phyloP scores from a whole-genome alignment of 163 green algal species.

The Volvox carteri region DNA sequence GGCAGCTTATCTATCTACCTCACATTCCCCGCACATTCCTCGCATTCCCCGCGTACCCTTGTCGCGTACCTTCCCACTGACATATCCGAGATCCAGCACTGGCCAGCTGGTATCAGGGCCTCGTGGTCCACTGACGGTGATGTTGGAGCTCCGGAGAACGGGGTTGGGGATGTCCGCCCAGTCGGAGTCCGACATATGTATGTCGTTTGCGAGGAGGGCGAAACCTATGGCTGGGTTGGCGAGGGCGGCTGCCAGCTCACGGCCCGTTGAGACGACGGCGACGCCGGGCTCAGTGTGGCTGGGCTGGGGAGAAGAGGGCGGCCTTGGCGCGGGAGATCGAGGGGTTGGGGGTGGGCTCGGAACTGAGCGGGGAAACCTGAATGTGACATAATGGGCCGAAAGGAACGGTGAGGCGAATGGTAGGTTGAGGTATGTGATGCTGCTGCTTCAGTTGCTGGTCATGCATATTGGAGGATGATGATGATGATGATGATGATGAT shows the following conservation, averaged over 20 bases:
- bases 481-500: not conserved
- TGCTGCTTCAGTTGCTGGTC: too few relatives aligned
- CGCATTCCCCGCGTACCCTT: too few relatives aligned
- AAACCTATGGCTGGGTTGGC: not conserved
- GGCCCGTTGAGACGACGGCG: not conserved
- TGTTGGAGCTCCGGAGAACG: not conserved
- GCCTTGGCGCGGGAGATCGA: not conserved
- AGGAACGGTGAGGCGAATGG: too few relatives aligned
- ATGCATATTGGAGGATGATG: not conserved
- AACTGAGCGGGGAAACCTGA: not conserved
- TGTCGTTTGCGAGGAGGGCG: slow-evolving; percentile 1
- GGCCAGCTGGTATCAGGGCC: not conserved
- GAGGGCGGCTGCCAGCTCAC: not conserved
- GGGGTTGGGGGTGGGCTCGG: not conserved
- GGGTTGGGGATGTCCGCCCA: not conserved
- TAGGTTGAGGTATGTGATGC: too few relatives aligned
- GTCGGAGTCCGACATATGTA: not conserved
- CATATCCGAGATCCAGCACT: slow-evolving; percentile 13
- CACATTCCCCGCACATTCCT: too few relatives aligned
- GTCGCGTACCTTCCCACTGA: slow-evolving; percentile 27
- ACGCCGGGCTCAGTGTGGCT: not conserved
- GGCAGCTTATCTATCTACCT: too few relatives aligned
- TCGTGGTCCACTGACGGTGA: not conserved
- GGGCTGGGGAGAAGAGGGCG: not conserved
- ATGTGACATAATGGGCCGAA: too few relatives aligned